phyloP scores from a whole-genome alignment of 2,329 filamentous ascomycete genomes.

The Corinectria fuckeliana region DNA sequence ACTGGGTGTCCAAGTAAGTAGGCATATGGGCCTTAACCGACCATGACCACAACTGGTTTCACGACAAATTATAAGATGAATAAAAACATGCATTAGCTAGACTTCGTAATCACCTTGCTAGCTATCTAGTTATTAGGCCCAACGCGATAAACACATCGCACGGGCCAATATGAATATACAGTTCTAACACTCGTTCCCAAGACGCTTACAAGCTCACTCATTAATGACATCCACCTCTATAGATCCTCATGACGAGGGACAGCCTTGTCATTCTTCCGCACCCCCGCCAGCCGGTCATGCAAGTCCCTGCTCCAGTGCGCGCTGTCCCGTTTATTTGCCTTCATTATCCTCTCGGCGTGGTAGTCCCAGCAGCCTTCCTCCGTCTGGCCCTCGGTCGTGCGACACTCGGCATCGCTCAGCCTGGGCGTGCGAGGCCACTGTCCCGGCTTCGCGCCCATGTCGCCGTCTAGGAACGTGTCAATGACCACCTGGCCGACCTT shows the following conservation, averaged over 20 bases:
- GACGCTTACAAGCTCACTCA: background rate
- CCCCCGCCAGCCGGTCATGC: slow-evolving; percentile 43
- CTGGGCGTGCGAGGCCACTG: slow-evolving; percentile 58
- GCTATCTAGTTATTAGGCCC: background rate
- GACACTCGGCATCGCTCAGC: slow-evolving; percentile 47
- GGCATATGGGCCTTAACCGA: background rate
- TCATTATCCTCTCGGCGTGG: slow-evolving; percentile 51
- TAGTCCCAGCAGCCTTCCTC: slow-evolving; percentile 66
- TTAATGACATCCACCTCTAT: slow-evolving; percentile 31
- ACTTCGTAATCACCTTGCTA: background rate
- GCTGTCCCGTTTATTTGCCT: slow-evolving; percentile 44
- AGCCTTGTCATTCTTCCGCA: slow-evolving; percentile 39
- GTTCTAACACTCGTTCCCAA: too few species aligned
- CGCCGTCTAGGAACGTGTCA: slow-evolving; percentile 71
- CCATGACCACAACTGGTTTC: background rate
- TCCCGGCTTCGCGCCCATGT: slow-evolving; percentile 64
- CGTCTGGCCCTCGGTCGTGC: slow-evolving; percentile 37
- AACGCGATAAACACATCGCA: background rate
- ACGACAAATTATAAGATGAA: background rate
- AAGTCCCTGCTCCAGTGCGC: slow-evolving; percentile 56
- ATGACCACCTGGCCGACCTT: slow-evolving; percentile 65
- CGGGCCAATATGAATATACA: background rate
- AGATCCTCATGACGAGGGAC: slow-evolving; percentile 41
- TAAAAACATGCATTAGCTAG: background rate
- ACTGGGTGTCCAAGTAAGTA: slow-evolving; percentile 11